Evolutionary conservation across 768 basidiomycete species (phyloP), one percentile per base, ranked within the genome.

Genomic region (Boletus insuetus): DNA sequence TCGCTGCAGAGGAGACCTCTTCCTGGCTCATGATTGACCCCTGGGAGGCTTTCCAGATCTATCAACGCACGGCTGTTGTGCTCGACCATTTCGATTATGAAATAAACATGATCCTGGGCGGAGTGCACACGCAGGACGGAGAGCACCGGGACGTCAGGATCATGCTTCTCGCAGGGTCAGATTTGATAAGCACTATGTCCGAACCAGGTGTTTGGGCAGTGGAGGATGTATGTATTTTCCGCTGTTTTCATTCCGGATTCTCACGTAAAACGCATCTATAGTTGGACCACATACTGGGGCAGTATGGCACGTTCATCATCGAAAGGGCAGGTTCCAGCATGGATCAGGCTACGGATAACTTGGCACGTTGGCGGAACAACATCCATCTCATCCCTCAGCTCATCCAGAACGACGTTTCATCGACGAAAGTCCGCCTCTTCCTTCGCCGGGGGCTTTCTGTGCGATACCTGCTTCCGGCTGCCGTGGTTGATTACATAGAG

Each of bases 191-290:
- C 65, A 97, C 94, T 26, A 98, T 99, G 88, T 91, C 91, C 61
- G 94, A 98, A 75, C 97, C 97, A 26, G 96, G 97, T 17, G 96
- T 99, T 37, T 99, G 97, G 97, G 85, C 87, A 52, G 87, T 94
- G 65, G 79, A 84, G 56, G 97, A 99, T 80, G 94, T 96, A 74
- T 69, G 93, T 81, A 42, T 56, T 46, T 46, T 42, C 49, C 46
- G 7, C 49, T 19, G 32, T 5, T 49, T 45, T 48, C 49, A 53
- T 61, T 55, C 49, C 51, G 53, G 26, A 50, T 51, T 22, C 56
- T 68, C 54, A 53, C 42, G 31, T 53, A 38, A 46, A 57, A 4
- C 17, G 7, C 39, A 6, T 16, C 24, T n/a, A 50, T 69, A 98
- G 94, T 81, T 99, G 43, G 94, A 96, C 64, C 94, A 95, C 74